Evolutionary conservation across 2,329 filamentous ascomycete species (phyloP).

Genomic region (Phyllosticta citribraziliensis): DNA sequence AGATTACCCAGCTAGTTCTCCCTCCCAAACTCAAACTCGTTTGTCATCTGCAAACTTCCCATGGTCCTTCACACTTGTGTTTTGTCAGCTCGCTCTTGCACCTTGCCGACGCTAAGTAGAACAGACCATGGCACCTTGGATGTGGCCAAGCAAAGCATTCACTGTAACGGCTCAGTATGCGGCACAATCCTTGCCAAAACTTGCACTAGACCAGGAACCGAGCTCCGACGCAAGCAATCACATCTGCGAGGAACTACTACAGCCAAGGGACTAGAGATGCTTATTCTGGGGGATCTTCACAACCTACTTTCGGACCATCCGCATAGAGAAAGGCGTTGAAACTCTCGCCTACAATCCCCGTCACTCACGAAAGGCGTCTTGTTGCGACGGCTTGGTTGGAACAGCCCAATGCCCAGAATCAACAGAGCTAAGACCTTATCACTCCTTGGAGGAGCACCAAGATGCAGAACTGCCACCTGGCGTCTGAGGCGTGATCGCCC

Average conservation of each 20-base stretch:
- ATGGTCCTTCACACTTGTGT: not conserved
- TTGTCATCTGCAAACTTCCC: not conserved
- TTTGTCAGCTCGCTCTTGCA: not conserved
- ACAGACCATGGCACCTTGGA: not conserved
- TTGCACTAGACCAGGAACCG: not conserved
- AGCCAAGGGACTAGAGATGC: not conserved
- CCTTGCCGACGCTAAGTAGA: not conserved
- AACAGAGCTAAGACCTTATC: not conserved
- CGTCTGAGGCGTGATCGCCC: not conserved
- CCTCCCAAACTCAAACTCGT: not conserved
- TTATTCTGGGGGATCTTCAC: not conserved
- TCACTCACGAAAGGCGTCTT: not conserved
- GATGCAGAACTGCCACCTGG: not conserved
- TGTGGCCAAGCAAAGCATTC: not conserved
- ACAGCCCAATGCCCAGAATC: not conserved
- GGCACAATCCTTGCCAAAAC: not conserved
- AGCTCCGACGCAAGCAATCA: not conserved
- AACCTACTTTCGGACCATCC: not conserved
- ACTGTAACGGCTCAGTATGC: not conserved
- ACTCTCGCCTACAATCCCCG: not conserved
- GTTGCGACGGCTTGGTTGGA: not conserved
- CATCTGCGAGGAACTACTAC: not conserved
- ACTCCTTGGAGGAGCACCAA: not conserved
- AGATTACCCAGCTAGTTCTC: not conserved
- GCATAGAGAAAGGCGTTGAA: not conserved